phyloP scores from a whole-genome alignment of 768 basidiomycete species.

The Tricholoma sp. region DNA sequence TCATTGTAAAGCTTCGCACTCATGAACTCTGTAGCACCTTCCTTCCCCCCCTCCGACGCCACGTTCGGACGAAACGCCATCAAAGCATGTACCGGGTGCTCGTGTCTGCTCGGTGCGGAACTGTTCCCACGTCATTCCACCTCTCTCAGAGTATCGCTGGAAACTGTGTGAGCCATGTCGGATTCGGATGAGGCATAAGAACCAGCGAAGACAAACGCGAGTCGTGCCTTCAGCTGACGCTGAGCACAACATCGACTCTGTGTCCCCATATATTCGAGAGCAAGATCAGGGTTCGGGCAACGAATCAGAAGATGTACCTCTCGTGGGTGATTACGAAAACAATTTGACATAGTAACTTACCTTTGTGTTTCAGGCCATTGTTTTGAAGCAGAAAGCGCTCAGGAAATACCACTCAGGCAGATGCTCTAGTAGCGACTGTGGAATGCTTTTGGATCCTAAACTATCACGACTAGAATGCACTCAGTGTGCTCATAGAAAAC shows the following conservation, averaged over 20 bases:
- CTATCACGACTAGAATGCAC: conserved; percentile 16
- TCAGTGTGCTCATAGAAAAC: conserved; percentile 23
- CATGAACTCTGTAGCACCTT: conserved; percentile 1
- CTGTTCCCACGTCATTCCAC: conserved; percentile 34
- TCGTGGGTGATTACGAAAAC: background rate
- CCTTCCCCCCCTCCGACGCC: background rate
- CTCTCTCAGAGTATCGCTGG: conserved; percentile 31
- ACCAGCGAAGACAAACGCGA: conserved; percentile 5
- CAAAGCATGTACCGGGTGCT: conserved; percentile 23
- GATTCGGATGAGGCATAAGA: conserved; percentile 18
- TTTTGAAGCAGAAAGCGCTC: conserved; percentile 1
- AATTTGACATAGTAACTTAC: background rate
- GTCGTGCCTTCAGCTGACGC: background rate
- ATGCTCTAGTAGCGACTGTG: conserved; percentile 21
- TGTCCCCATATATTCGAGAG: background rate
- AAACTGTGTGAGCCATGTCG: conserved; percentile 36
- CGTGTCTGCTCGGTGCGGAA: conserved; percentile 29
- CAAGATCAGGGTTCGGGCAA: background rate
- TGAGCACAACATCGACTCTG: background rate
- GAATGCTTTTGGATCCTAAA: conserved; percentile 11
- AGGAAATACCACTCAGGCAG: conserved; percentile 3
- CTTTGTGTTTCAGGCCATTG: conserved; percentile 4
- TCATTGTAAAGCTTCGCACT: background rate
- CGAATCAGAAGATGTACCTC: conserved; percentile 4
- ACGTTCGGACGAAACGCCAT: too few species aligned